Evolutionary conservation across 2,329 filamentous ascomycete genomes (phyloP), one percentile per base, ranked within the genome.

Genomic region (Mollisiaceae sp.): DNA sequence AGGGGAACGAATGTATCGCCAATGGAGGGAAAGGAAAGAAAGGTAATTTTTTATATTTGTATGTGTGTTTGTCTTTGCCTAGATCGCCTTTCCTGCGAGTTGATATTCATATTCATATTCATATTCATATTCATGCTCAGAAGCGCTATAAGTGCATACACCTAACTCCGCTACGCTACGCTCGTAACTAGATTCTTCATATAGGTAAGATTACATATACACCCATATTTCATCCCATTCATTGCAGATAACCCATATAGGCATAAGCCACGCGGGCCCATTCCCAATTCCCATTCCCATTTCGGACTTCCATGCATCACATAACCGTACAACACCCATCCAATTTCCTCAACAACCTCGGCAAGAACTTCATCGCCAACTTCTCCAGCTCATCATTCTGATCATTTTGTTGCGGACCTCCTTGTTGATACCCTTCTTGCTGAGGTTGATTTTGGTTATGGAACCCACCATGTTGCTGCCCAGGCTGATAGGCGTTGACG

Each of bases 401-500:
- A 38, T 67, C 65, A 62, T 74, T 81, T 45, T 65, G 39, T 20
- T 62, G 60, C 18, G 70, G 67, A 66, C 81, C 77, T 32, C 73
- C 77, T 67, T 82, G 78, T 58, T 76, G 66, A 38, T 80, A 74
- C 68, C 83, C 78, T 41, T 45, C 60, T 32, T 68, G 80, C 66
- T 82, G 80, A 36, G 74, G 70, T 4, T 75, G 72, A 65, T 79
- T 77, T 62, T 80, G 24, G 27, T 60, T 55, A n/a, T 66, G 59
- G 35, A 36, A 66, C 2, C 77, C 75, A 22, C 75, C 74, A 60
- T 78, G 73, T 36, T 80, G 75, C 52, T 79, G 71, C 14, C 75
- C 69, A 32, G 72, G 72, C 35, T 75, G 73, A 20, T 77, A 68
- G 45, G 83, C 81, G 50, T 82, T 79, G 14, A 79, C 75, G 2